These are phyloP conservation scores for Curvularia spicifera DNA, from an alignment of 2,329 filamentous ascomycete genomes.

Conservation along the genomic window DNA sequence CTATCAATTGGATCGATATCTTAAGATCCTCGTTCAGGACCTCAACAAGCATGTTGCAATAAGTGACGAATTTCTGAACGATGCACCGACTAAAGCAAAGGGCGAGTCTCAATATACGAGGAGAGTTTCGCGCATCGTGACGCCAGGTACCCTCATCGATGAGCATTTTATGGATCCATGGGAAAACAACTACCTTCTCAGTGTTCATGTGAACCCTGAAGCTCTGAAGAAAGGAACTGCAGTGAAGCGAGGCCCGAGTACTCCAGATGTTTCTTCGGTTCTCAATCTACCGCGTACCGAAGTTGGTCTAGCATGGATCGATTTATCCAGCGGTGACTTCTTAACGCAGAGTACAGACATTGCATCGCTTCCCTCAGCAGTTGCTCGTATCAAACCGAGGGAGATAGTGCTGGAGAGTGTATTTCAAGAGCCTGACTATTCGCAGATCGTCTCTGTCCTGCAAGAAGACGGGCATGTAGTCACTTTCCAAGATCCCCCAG, in stretches of 20 bases:
- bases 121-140: conserved; percentile 84
- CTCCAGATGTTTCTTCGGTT: conserved; percentile 39
- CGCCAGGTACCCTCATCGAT: conserved; percentile 93
- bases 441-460: conserved; percentile 70
- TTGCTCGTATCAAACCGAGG: conserved; percentile 81
- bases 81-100: conserved; percentile 71
- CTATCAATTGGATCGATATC: conserved; percentile 88
- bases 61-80: conserved; percentile 87
- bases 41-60: conserved; percentile 90
- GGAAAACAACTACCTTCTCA: conserved; percentile 90
- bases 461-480: conserved; percentile 77
- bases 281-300: conserved; percentile 51
- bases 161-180: conserved; percentile 97
- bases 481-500: conserved; percentile 67
- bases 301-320: conserved; percentile 89
- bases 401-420: conserved; percentile 77
- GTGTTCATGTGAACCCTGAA: conserved; percentile 67
- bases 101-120: conserved; percentile 86
- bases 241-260: conserved; percentile 37
- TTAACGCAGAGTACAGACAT: conserved; percentile 79
- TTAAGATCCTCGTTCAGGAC: conserved; percentile 93
- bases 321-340: conserved; percentile 94
- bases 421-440: conserved; percentile 62
- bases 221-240: conserved; percentile 31
- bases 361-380: conserved; percentile 74